Evolutionary conservation across 2,329 filamentous ascomycete species (phyloP).

Genomic region (Metarhizium brunneum): DNA sequence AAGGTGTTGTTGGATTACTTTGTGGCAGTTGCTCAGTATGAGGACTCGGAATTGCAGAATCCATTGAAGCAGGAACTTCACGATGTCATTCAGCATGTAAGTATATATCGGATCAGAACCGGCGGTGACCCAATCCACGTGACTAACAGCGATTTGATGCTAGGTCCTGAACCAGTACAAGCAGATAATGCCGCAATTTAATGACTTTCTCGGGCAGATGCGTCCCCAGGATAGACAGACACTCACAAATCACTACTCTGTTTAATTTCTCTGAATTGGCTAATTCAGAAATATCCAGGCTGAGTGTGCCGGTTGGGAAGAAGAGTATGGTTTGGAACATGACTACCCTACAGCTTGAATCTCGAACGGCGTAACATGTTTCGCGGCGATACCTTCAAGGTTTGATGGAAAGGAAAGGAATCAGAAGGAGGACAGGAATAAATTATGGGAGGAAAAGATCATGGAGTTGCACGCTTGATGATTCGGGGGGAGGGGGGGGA

Average conservation of each 20-base stretch:
- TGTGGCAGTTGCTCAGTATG: slow-evolving; percentile 70
- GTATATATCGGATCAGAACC: slow-evolving; percentile 18
- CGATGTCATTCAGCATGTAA: slow-evolving; percentile 67
- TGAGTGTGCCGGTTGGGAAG: background rate
- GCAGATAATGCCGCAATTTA: slow-evolving; percentile 50
- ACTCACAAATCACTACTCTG: slow-evolving; percentile 37
- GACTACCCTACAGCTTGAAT: background rate
- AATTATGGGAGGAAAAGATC: background rate
- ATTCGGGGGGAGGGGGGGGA: background rate
- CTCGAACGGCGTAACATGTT: background rate
- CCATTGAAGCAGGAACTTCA: slow-evolving; percentile 57
- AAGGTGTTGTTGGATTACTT: slow-evolving; percentile 76
- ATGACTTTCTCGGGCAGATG: slow-evolving; percentile 43
- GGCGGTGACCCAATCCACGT: background rate
- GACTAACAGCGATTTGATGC: background rate
- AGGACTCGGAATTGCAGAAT: slow-evolving; percentile 50
- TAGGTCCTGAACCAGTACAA: slow-evolving; percentile 47
- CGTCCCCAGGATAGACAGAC: slow-evolving; percentile 39
- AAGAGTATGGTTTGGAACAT: background rate
- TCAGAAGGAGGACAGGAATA: background rate
- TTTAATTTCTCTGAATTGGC: slow-evolving; percentile 19
- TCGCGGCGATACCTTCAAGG: background rate
- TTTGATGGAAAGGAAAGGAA: background rate
- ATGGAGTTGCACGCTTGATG: background rate
- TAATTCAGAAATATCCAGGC: background rate